Percentiles rank a stretch among this genome's conserved stretches.
Evolutionary conservation across 2,329 filamentous ascomycete species (phyloP).

Genomic region (Neonectria hederae): DNA sequence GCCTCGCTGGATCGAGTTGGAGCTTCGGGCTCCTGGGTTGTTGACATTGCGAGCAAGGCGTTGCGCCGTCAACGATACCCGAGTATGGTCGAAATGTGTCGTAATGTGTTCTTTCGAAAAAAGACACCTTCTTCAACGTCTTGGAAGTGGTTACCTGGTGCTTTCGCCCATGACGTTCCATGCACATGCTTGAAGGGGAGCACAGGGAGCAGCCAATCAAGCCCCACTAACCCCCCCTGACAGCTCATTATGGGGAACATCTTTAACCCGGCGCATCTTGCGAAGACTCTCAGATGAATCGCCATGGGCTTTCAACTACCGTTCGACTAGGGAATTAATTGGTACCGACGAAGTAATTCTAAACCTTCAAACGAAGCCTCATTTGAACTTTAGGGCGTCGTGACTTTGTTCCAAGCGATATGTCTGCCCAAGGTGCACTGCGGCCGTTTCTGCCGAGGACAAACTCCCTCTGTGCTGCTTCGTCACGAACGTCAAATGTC

Average conservation of each 20-base stretch:
- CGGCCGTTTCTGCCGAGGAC: constrained; percentile 28
- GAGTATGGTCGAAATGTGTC: constrained; percentile 16
- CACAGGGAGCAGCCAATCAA: constrained; percentile 30
- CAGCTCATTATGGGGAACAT: constrained; percentile 39
- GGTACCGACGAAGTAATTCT: not conserved
- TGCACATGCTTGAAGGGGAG: constrained; percentile 37
- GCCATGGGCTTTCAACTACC: not conserved
- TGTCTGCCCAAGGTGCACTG: constrained; percentile 29
- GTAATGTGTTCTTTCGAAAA: constrained; percentile 25
- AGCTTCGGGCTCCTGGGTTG: constrained; percentile 49
- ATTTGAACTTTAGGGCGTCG: not conserved
- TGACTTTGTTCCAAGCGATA: constrained; percentile 3
- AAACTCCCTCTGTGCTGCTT: constrained; percentile 12
- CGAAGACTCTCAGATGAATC: constrained; percentile 10
- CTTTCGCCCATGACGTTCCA: constrained; percentile 34
- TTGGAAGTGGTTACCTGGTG: constrained; percentile 30
- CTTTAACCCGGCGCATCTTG: constrained; percentile 44
- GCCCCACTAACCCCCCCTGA: constrained; percentile 10
- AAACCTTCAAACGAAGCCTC: not conserved
- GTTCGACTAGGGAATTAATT: constrained; percentile 8
- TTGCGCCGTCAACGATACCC: constrained; percentile 35
- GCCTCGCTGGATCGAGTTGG: constrained; percentile 43
- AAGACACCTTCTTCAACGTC: constrained; percentile 7
- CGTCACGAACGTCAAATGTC: constrained; percentile 38
- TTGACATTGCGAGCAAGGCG: constrained; percentile 46